Evolutionary conservation across 2,329 filamentous ascomycete genomes (phyloP).

Genomic region (Fusarium torulosum): DNA sequence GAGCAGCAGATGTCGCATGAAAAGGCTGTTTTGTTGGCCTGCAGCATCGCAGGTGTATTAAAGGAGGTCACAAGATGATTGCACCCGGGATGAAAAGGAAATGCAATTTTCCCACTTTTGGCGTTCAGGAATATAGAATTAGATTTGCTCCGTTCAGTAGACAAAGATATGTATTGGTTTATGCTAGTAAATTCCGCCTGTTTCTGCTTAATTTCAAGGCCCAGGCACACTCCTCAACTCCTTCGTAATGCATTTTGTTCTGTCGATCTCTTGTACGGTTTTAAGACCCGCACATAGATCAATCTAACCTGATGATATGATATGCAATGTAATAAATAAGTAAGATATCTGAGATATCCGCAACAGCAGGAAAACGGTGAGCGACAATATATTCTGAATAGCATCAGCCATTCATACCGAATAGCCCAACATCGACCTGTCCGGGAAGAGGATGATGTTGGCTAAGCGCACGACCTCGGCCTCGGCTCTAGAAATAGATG

Average conservation of each 20-base stretch:
- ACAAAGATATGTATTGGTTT: neutral
- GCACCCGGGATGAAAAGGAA: neutral
- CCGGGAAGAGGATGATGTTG: slow-evolving; percentile 69
- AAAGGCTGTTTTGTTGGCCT: slow-evolving; percentile 46
- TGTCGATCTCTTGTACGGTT: neutral
- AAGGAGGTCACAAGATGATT: slow-evolving; percentile 5
- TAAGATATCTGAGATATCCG: neutral
- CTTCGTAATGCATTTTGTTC: slow-evolving; percentile 23
- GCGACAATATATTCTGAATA: neutral
- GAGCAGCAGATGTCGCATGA: slow-evolving; percentile 43
- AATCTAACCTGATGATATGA: neutral
- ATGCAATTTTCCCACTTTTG: neutral
- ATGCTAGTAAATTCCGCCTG: slow-evolving; percentile 1
- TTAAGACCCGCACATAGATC: neutral
- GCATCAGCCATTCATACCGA: slow-evolving; percentile 40
- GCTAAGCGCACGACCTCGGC: slow-evolving; percentile 66
- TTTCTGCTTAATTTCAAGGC: slow-evolving; percentile 21
- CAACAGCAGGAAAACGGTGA: neutral
- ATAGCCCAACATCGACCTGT: slow-evolving; percentile 56
- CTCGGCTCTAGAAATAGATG: slow-evolving; percentile 57
- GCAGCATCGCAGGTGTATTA: slow-evolving; percentile 43
- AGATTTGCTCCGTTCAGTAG: neutral
- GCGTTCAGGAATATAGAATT: neutral
- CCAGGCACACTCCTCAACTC: slow-evolving; percentile 24
- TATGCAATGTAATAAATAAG: neutral